phyloP scores from a whole-genome alignment of 305 asterid genomes.

The Solanum aculeatissimum region DNA sequence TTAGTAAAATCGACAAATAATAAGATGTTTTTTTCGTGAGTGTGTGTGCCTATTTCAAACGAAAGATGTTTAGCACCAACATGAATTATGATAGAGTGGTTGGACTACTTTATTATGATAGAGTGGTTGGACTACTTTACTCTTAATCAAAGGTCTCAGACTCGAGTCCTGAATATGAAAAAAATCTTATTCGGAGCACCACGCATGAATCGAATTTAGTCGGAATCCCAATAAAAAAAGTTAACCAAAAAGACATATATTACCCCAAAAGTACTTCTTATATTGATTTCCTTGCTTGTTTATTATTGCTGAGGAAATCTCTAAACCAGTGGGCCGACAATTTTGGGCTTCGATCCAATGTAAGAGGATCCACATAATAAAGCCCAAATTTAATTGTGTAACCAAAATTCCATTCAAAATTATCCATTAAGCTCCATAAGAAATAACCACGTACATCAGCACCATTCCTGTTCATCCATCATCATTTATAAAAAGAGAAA shows the following conservation, averaged over 20 bases:
- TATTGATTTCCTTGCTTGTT: neutral
- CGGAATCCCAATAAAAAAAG: neutral
- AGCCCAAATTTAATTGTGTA: constrained; percentile 19
- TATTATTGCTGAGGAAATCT: constrained; percentile 4
- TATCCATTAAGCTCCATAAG: constrained; percentile 22
- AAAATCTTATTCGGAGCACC: too few species aligned
- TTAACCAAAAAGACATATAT: neutral
- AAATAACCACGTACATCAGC: constrained; percentile 28
- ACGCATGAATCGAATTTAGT: too few species aligned
- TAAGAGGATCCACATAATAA: constrained; percentile 7
- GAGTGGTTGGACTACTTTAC: too few species aligned
- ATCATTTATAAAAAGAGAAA: neutral
- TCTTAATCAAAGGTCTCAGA: too few species aligned
- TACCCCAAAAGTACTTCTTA: neutral
- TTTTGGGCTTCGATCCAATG: constrained; percentile 9
- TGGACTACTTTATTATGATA: too few species aligned
- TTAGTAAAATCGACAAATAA: neutral
- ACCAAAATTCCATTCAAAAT: constrained; percentile 21
- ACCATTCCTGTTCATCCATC: constrained; percentile 12
- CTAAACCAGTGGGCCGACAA: constrained; percentile 19
- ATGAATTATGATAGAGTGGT: too few species aligned
- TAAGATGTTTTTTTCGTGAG: neutral
- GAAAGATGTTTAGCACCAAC: too few species aligned
- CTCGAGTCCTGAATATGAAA: too few species aligned
- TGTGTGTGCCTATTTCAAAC: too few species aligned